Evolutionary conservation across 352 stramenopile species (phyloP), one percentile per base, ranked within the genome.

Genomic region (Phytophthora multivora): DNA sequence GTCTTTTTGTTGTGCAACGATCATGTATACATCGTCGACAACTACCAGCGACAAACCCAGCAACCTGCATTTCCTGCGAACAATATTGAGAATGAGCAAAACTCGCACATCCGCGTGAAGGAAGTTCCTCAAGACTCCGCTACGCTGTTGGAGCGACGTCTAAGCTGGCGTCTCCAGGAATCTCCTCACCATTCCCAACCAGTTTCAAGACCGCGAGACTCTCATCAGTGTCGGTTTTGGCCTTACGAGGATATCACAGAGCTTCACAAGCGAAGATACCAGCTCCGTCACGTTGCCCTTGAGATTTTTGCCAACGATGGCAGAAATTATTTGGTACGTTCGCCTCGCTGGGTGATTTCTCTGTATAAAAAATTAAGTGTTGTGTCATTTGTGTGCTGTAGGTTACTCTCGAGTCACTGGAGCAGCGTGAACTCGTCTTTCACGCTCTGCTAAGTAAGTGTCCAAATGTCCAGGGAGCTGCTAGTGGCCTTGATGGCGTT

Each of bases 271-370:
- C 74, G 84, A 26, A 79, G 84, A 16, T 87, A 93, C 47, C 84
- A 90, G 53, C 66, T 93, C 9, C 80, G 79, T 3, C 84, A 91
- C 35, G 80, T 93, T 35, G 83, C 82, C 0, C 66, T 93, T 8
- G 84, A 93, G 55, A 55, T 93, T n/a, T 90, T 93, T 66, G 80
- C 76, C 4, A 74, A 82, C 50, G 83, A 93, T 21, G 82, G 80
- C 8, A 78, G 83, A 47, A 93, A 89, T 41, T 90, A 89, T 59
- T 59, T 92, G 73, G 83, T 91, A 74, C 25, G 77, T 72, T 48
- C 48, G 9, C 28, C 28, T 4, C 28, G 3, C 8, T 33, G 28
- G 10, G 28, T 13, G 7, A 33, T 19, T 16, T 39, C 26, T 11
- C 3, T 38, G n/a, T 30, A 5, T 18, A 38, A n/a, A 45, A 23